phyloP scores from a whole-genome alignment of 2,329 filamentous ascomycete genomes.

The Seiridium cupressi region DNA sequence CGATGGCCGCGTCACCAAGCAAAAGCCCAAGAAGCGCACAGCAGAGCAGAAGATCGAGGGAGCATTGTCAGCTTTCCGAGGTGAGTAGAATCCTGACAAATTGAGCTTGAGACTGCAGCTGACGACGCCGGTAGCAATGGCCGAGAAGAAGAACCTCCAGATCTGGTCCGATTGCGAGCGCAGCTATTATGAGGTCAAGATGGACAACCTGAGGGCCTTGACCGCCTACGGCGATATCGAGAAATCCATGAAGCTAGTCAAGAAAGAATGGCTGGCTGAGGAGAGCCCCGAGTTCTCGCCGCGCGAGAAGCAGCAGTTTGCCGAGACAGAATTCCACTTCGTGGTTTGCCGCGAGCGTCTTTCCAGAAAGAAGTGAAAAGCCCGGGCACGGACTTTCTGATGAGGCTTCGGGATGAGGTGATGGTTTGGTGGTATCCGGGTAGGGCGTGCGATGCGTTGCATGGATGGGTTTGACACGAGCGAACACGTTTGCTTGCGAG shows the following conservation, averaged over 20 bases:
- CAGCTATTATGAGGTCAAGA: constrained; percentile 17
- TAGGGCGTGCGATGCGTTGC: no score
- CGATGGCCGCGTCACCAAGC: neutral
- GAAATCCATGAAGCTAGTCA: neutral
- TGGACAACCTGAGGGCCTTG: neutral
- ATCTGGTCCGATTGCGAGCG: constrained; percentile 15
- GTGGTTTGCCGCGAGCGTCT: neutral
- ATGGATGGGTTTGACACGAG: no score
- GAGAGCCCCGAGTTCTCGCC: neutral
- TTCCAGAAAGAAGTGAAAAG: neutral
- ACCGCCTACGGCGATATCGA: neutral
- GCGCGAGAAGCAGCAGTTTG: neutral
- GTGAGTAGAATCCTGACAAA: neutral
- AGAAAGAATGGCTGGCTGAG: neutral
- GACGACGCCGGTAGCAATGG: constrained; percentile 11
- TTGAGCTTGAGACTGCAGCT: neutral
- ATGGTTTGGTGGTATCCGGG: neutral
- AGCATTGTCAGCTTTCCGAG: neutral
- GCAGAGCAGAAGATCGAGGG: neutral
- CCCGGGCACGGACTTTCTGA: neutral
- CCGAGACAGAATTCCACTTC: constrained; percentile 6
- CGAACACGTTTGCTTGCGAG: no score
- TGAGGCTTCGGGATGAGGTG: neutral
- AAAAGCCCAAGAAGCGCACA: neutral
- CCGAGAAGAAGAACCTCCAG: constrained; percentile 6